Evolutionary conservation across 1,139 yeast genomes (phyloP).

Genomic region (Zygosaccharomyces pseudobailii): DNA sequence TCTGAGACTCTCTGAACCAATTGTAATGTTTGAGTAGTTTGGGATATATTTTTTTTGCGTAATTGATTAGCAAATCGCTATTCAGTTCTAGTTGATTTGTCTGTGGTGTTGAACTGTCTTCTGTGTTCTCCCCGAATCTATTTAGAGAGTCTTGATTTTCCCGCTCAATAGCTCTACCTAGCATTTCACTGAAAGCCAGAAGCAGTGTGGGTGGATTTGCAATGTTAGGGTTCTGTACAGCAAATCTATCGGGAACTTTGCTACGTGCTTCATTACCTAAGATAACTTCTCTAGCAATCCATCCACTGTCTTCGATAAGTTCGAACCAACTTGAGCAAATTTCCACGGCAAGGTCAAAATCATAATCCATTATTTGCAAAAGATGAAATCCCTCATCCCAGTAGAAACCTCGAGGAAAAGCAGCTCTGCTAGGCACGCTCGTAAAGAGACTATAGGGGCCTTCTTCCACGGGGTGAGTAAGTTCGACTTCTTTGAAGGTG

Average conservation of each 20-base stretch:
- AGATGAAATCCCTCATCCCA: slow-evolving; percentile 99
- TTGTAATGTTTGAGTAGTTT: slow-evolving; percentile 70
- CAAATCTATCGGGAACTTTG: slow-evolving; percentile 83
- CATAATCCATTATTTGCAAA: slow-evolving; percentile 75
- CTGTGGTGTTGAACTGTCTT: slow-evolving; percentile 26
- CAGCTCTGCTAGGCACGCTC: slow-evolving; percentile 86
- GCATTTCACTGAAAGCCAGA: slow-evolving; percentile 66
- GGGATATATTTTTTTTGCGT: slow-evolving; percentile 69
- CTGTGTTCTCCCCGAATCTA: slow-evolving; percentile 19
- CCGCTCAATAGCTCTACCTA: slow-evolving; percentile 43
- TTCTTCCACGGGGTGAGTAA: slow-evolving; percentile 49
- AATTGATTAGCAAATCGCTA: slow-evolving; percentile 57
- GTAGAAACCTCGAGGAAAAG: slow-evolving; percentile 93
- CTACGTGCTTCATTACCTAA: slow-evolving; percentile 87
- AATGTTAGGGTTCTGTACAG: slow-evolving; percentile 79
- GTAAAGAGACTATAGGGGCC: slow-evolving; percentile 74
- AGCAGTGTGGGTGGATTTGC: slow-evolving; percentile 96
- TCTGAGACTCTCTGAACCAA: slow-evolving; percentile 81
- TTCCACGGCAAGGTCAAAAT: slow-evolving; percentile 77
- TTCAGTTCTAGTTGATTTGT: slow-evolving; percentile 44
- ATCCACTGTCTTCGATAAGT: slow-evolving; percentile 82
- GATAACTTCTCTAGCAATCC: slow-evolving; percentile 96
- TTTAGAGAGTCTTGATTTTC: slow-evolving; percentile 12
- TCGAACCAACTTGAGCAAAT: slow-evolving; percentile 84
- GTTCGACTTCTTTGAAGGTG: slow-evolving; percentile 50